A percentile compares a stretch with the other conserved stretches of the same genome.
phyloP scores from a whole-genome alignment of 495 filamentous ascomycete genomes.

The Aspergillus baeticus region DNA sequence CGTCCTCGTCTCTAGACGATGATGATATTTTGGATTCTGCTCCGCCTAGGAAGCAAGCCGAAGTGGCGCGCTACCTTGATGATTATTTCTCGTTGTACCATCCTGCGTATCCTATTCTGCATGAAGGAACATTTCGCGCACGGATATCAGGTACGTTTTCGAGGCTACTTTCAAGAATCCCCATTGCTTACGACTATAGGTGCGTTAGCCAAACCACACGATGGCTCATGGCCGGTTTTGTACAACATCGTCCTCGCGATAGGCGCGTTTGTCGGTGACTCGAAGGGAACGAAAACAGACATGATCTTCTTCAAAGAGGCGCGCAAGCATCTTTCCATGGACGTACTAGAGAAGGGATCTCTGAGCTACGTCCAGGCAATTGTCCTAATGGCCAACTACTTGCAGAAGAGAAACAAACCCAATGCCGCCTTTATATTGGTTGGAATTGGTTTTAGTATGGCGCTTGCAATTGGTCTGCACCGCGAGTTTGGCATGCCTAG shows the following conservation, averaged over 20 bases:
- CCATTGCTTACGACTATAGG: background rate
- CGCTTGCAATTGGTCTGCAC: constrained; percentile 21
- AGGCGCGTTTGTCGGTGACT: constrained; percentile 21
- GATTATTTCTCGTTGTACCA: constrained; percentile 21
- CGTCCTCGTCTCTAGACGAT: constrained; percentile 20
- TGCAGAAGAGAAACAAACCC: constrained; percentile 25
- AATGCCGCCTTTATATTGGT: constrained; percentile 23
- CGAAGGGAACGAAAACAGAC: constrained; percentile 17
- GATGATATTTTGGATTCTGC: constrained; percentile 6
- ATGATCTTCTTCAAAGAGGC: constrained; percentile 19
- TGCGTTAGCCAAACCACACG: constrained; percentile 19
- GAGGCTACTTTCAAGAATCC: background rate
- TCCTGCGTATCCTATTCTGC: constrained; percentile 20
- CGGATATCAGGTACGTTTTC: constrained; percentile 16
- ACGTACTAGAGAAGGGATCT: constrained; percentile 22
- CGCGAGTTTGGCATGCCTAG: constrained; percentile 26
- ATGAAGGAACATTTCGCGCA: constrained; percentile 22
- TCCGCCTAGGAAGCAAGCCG: background rate
- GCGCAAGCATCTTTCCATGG: constrained; percentile 20
- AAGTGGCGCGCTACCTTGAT: constrained; percentile 14
- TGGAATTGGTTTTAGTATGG: constrained; percentile 25
- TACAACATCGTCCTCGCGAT: constrained; percentile 23
- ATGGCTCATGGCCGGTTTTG: constrained; percentile 21
- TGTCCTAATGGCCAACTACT: constrained; percentile 20
- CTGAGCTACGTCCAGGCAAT: constrained; percentile 23